These are phyloP conservation scores for Cicer yamashitae DNA, from an alignment of 306 rosid genomes.

Conservation along the genomic window DNA sequence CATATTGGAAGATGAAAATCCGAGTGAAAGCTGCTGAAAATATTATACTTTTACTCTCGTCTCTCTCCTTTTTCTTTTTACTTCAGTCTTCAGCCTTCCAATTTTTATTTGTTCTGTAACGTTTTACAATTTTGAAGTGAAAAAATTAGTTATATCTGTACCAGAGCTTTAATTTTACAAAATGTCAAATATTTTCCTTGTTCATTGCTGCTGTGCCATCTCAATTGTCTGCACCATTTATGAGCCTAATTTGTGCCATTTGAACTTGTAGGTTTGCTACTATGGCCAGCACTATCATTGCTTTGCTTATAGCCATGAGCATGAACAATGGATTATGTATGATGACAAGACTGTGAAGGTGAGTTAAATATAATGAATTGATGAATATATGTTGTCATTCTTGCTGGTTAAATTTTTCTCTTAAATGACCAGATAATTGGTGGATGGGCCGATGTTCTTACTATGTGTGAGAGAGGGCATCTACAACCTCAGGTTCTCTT, in stretches of 20 bases:
- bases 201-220: conserved; percentile 7
- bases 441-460: conserved; percentile 83
- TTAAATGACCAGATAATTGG: conserved; percentile 75
- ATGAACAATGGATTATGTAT: conserved; percentile 83
- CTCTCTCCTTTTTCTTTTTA: not conserved
- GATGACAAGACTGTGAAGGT: conserved; percentile 97
- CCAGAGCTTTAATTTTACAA: conserved; percentile 12
- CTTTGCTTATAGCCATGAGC: conserved; percentile 89
- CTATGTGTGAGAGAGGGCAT: conserved; percentile 90
- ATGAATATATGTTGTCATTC: conserved; percentile 22
- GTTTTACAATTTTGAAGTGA: not conserved
- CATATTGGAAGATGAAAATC: conserved; percentile 12
- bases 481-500: conserved; percentile 98
- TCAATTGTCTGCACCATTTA: conserved; percentile 16
- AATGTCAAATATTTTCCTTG: not conserved
- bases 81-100: not conserved
- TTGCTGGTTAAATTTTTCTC: conserved; percentile 27
- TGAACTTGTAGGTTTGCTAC: conserved; percentile 80
- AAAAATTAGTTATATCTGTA: conserved; percentile 19
- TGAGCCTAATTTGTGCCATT: conserved; percentile 38
- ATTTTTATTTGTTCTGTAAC: conserved; percentile 6
- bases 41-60: not conserved
- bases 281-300: conserved; percentile 98
- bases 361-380: conserved; percentile 41
- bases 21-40: conserved; percentile 1